These are phyloP conservation scores for Acaromyces ingoldii DNA, from an alignment of 1,284 basidiomycete species.

Conservation along the genomic window DNA sequence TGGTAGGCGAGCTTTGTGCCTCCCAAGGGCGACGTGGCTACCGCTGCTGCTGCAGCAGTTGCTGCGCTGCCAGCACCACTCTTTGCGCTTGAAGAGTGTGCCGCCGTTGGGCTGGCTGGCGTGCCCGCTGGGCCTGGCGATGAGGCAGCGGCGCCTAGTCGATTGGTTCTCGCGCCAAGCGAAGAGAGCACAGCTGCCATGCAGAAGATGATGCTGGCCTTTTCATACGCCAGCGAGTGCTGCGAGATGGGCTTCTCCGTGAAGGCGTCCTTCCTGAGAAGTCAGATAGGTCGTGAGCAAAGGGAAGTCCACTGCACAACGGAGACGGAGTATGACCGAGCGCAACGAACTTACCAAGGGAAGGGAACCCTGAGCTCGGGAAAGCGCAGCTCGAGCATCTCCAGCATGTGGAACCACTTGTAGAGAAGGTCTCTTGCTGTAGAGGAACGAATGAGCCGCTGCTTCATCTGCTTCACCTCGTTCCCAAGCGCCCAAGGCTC, in stretches of 20 bases:
- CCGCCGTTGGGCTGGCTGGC: conserved; percentile 1
- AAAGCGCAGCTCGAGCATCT: conserved; percentile 92
- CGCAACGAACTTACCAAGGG: conserved; percentile 63
- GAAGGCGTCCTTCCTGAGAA: conserved; percentile 80
- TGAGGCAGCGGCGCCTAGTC: conserved; percentile 4
- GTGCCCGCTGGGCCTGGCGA: conserved; percentile 12
- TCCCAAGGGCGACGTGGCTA: conserved; percentile 54
- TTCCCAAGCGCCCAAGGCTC: neutral
- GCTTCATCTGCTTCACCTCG: too few species aligned
- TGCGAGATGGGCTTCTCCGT: conserved; percentile 84
- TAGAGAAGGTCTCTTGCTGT: conserved; percentile 85
- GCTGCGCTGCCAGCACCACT: too few species aligned
- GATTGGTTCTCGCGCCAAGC: conserved; percentile 73
- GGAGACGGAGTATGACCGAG: neutral
- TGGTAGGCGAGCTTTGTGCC: conserved; percentile 92
- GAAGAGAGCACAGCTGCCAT: conserved; percentile 89
- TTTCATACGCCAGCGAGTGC: conserved; percentile 94
- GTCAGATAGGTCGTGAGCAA: neutral
- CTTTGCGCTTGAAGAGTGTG: neutral
- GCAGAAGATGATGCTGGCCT: conserved; percentile 95
- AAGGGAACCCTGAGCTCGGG: conserved; percentile 93
- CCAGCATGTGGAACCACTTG: conserved; percentile 99
- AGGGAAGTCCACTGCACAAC: neutral
- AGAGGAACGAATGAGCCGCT: conserved; percentile 2
- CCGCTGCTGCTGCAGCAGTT: neutral